phyloP scores from a whole-genome alignment of 2,329 filamentous ascomycete genomes.

The Aureobasidium musti region DNA sequence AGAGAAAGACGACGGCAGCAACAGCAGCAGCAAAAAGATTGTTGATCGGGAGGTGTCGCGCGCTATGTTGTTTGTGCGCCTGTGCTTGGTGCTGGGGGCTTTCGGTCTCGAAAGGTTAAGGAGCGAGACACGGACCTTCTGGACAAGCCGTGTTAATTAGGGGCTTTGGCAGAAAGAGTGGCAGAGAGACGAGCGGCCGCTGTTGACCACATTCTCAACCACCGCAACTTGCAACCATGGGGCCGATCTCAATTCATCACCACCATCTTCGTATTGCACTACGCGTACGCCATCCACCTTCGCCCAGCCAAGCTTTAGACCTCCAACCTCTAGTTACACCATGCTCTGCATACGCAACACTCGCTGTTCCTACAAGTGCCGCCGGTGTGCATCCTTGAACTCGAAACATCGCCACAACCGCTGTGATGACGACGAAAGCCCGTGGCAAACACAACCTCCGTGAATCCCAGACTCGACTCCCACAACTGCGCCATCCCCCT shows the following conservation, averaged over 20 bases:
- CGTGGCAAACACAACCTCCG: slow-evolving; percentile 27
- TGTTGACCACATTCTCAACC: not conserved
- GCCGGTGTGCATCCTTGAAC: not conserved
- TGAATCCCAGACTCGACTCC: slow-evolving; percentile 5
- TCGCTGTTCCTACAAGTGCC: not conserved
- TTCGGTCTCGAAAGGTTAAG: slow-evolving; percentile 13
- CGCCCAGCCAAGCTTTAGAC: not conserved
- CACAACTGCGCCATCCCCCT: not conserved
- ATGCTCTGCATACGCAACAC: not conserved
- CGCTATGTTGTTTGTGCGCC: slow-evolving; percentile 24
- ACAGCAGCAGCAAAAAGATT: slow-evolving; percentile 24
- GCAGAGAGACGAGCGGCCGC: slow-evolving; percentile 2
- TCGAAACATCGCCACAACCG: slow-evolving; percentile 23
- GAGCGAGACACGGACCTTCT: slow-evolving; percentile 17
- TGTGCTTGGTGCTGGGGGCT: slow-evolving; percentile 12
- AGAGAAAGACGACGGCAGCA: not conserved
- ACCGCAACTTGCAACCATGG: not conserved
- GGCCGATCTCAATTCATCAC: slow-evolving; percentile 13
- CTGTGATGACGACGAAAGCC: slow-evolving; percentile 15
- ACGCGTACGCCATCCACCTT: slow-evolving; percentile 1
- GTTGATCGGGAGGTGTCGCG: slow-evolving; percentile 27
- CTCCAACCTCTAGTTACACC: not conserved
- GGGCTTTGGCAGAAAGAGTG: slow-evolving; percentile 12
- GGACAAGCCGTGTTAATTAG: slow-evolving; percentile 14
- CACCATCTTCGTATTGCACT: slow-evolving; percentile 6